Percentiles rank a stretch among this genome's conserved stretches.
Evolutionary conservation across 371 early-diverging fungal genomes (phyloP).

Genomic region (Racocetra persica): DNA sequence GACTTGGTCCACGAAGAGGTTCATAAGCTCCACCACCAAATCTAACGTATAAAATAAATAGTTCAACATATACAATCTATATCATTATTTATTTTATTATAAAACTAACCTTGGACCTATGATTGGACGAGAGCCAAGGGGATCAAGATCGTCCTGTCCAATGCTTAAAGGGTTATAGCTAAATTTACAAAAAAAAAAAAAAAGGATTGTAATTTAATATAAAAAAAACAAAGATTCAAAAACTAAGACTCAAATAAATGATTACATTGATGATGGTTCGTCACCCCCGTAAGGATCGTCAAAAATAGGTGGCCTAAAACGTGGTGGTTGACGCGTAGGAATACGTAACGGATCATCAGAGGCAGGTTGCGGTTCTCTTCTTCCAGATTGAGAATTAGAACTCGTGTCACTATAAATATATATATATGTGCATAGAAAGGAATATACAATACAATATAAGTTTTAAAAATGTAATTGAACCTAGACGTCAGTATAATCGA

Average conservation of each 20-base stretch:
- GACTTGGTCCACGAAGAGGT: slow-evolving; percentile 54
- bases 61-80: background rate
- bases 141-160: slow-evolving; percentile 71
- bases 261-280: slow-evolving; percentile 7
- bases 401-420: background rate
- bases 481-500: background rate
- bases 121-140: slow-evolving; percentile 59
- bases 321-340: slow-evolving; percentile 18
- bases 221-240: background rate
- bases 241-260: background rate
- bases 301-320: slow-evolving; percentile 46
- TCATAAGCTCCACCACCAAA: slow-evolving; percentile 45
- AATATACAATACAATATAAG: background rate
- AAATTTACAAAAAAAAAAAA: background rate
- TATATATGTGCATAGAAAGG: background rate
- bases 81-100: background rate
- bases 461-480: background rate
- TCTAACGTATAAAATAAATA: slow-evolving; percentile 10
- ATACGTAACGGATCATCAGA: slow-evolving; percentile 29
- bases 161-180: slow-evolving; percentile 58
- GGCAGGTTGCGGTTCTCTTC: slow-evolving; percentile 1
- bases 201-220: background rate
- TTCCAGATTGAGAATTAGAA: background rate
- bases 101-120: slow-evolving; percentile 33
- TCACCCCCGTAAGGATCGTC: slow-evolving; percentile 51